phyloP scores from a whole-genome alignment of 148 eudicot genomes.

The Rhododendron henanense region DNA sequence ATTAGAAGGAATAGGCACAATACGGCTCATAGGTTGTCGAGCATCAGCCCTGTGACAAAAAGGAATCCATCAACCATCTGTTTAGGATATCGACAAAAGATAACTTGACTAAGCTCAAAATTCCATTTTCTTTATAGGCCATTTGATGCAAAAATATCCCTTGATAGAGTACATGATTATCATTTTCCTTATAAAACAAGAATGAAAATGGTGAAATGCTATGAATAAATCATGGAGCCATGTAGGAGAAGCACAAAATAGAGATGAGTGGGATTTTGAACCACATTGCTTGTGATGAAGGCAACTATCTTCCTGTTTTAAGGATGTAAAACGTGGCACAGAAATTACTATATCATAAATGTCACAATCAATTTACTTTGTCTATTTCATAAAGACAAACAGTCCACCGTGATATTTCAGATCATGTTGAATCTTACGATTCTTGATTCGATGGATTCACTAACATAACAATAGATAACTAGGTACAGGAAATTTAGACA shows the following conservation, averaged over 20 bases:
- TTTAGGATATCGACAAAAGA: background rate
- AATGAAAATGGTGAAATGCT: background rate
- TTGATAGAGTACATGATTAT: background rate
- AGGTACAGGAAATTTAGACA: background rate
- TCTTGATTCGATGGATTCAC: background rate
- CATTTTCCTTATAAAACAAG: background rate
- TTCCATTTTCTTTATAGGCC: background rate
- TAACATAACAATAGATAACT: background rate
- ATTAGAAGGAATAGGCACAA: conserved; percentile 73
- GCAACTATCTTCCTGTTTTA: background rate
- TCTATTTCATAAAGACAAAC: background rate
- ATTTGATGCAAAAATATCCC: background rate
- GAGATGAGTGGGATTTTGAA: background rate
- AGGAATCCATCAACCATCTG: conserved; percentile 13
- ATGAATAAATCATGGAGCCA: background rate
- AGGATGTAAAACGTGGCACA: background rate
- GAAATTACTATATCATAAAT: background rate
- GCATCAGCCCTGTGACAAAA: conserved; percentile 76
- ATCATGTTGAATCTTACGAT: background rate
- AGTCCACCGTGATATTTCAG: background rate
- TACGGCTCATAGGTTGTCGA: conserved; percentile 91
- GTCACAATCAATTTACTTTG: background rate
- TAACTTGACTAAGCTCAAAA: background rate
- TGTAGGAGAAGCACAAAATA: background rate
- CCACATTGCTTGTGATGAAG: background rate